Evolutionary conservation across 306 rosid genomes (phyloP), one percentile per base, ranked within the genome.

Genomic region (Pachyrhizus erosus): DNA sequence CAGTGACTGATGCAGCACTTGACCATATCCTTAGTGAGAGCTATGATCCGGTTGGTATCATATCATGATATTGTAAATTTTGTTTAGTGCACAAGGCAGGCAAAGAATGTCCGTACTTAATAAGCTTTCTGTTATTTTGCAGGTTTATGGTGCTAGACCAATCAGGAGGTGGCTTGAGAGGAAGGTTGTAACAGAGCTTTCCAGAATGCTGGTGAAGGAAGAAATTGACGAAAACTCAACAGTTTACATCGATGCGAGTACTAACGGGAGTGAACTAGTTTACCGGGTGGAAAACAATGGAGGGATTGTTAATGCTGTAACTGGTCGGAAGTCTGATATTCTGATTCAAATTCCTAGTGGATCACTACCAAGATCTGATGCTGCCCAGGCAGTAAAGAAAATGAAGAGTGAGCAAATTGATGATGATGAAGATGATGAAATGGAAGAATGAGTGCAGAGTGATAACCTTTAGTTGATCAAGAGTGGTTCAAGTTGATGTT

Each of bases 281-380:
- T 57, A 57, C 17, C 14, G 64, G 7, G 64, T 57, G 17, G 64
- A 57, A 21, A 23, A 57, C 2, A 57, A 57, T 23, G 64, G 64
- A 3, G 64, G 64, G 15, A 21, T 57, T 5, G 64, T 57, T 57
- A 57, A 57, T 57, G 64, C 33, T 0, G 64, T 21, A 4, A 57
- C 64, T 23, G 64, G 64, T 55, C 64, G 21, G 64, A 55, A 55
- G 64, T 55, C 64, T 55, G 64, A 55, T 55, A 55, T 55, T 55
- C 6, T 55, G 31, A 55, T 55, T 21, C 64, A 55, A 31, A 20
- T 55, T 7, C 64, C 64, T 55, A 55, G 21, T 55, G 64, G 64
- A 55, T 0, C 13, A 7, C 5, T 9, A 10, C 31, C 15, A 23
- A 23, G 64, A 23, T 57, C 33, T 57, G 64, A 57, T 57, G 64